Evolutionary conservation across 2,329 filamentous ascomycete genomes (phyloP).

Genomic region (Fulvia fulva): DNA sequence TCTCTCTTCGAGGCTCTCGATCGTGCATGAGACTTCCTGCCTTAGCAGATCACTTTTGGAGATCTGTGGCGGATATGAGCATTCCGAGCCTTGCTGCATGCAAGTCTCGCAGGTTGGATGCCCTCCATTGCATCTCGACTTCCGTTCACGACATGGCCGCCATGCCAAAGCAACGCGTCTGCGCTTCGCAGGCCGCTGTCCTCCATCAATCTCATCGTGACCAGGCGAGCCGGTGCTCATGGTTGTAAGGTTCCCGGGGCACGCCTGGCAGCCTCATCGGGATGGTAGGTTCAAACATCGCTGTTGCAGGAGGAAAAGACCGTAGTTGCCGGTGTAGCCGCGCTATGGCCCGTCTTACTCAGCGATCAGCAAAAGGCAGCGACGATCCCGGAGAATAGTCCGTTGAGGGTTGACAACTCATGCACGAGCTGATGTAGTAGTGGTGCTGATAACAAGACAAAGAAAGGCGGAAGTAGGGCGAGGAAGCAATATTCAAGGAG

Average conservation of each 20-base stretch:
- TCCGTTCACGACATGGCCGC: constrained; percentile 1
- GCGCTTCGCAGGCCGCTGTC: constrained; percentile 7
- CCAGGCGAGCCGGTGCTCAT: not conserved
- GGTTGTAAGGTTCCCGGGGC: not conserved
- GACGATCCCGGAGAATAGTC: not conserved
- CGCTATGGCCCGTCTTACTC: not conserved
- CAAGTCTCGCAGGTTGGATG: constrained; percentile 6
- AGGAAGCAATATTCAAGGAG: not conserved
- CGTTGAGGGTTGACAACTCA: not conserved
- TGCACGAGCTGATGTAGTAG: not conserved
- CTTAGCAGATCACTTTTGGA: constrained; percentile 11
- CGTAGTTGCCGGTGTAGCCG: not conserved
- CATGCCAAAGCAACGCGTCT: constrained; percentile 9
- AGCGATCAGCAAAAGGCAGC: not conserved
- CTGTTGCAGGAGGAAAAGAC: not conserved
- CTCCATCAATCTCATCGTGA: not conserved
- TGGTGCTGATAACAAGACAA: too few relatives aligned
- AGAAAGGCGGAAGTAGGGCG: not conserved
- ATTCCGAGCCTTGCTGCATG: constrained; percentile 6
- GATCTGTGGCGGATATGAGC: constrained; percentile 7
- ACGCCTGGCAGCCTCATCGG: not conserved
- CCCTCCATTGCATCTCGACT: constrained; percentile 8
- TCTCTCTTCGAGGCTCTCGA: constrained; percentile 3
- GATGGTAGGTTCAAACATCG: not conserved
- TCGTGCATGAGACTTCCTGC: constrained; percentile 6